phyloP scores from a whole-genome alignment of 441 rosid species.

The Hypseocharis bilobata region DNA sequence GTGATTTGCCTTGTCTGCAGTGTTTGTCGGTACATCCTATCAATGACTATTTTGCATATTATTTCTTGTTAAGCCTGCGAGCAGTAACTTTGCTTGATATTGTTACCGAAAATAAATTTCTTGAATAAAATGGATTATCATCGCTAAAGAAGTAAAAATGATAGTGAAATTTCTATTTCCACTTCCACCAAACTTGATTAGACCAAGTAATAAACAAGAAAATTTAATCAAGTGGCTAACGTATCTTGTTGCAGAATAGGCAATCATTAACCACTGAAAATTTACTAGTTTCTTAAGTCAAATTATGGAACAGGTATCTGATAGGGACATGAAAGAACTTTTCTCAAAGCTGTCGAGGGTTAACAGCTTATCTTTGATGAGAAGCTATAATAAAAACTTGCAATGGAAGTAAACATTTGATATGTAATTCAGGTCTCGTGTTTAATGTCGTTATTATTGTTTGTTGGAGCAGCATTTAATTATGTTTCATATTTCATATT shows the following conservation, averaged over 20 bases:
- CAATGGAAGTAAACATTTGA: slow-evolving; percentile 26
- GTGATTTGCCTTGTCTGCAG: no score
- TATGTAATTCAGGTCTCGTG: background rate
- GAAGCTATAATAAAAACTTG: slow-evolving; percentile 34
- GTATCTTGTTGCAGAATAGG: background rate
- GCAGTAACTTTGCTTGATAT: no score
- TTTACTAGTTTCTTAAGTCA: background rate
- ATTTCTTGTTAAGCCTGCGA: background rate
- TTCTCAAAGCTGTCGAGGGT: background rate
- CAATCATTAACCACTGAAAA: background rate
- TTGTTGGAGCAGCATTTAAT: no score
- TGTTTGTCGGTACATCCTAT: background rate
- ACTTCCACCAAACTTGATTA: background rate
- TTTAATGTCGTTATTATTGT: slow-evolving; percentile 21
- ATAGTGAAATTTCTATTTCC: background rate
- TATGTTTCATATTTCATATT: no score
- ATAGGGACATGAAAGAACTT: background rate
- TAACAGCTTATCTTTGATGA: slow-evolving; percentile 25
- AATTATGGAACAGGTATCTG: background rate
- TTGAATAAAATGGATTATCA: no score
- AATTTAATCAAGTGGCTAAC: background rate
- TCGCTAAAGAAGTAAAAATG: no score
- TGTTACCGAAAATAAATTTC: no score
- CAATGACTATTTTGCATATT: no score
- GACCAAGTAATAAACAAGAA: slow-evolving; percentile 1